A percentile compares a stretch with the other conserved stretches of the same genome.
phyloP scores from a whole-genome alignment of 2,329 filamentous ascomycete genomes.

The Diaporthe citrichinensis region DNA sequence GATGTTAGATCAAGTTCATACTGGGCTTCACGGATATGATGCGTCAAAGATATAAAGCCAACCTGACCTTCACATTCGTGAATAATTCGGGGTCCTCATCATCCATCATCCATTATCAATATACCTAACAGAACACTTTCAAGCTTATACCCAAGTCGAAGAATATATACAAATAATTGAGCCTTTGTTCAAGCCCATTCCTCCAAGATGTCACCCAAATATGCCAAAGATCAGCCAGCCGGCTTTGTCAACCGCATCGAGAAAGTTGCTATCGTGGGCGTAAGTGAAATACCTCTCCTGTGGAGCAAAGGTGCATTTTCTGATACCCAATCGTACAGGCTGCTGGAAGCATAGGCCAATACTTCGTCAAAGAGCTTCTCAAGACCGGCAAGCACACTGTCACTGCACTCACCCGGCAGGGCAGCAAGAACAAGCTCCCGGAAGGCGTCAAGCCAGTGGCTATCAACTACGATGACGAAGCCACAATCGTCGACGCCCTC shows the following conservation, averaged over 20 bases:
- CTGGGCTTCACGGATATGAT: neutral
- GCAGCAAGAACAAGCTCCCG: constrained; percentile 58
- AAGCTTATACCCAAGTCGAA: neutral
- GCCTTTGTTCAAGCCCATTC: neutral
- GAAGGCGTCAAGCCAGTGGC: constrained; percentile 56
- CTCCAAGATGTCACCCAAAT: constrained; percentile 36
- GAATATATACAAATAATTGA: neutral
- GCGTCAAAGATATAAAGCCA: neutral
- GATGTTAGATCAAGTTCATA: neutral
- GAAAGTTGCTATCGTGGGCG: constrained; percentile 62
- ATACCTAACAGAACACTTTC: neutral
- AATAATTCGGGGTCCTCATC: neutral
- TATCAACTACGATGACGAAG: constrained; percentile 61
- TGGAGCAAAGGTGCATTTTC: neutral
- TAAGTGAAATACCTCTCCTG: constrained; percentile 49
- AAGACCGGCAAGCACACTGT: constrained; percentile 63
- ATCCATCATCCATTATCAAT: neutral
- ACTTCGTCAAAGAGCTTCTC: constrained; percentile 58
- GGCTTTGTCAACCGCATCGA: constrained; percentile 55
- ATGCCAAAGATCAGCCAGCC: constrained; percentile 44
- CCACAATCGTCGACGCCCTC: constrained; percentile 63
- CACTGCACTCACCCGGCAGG: constrained; percentile 64
- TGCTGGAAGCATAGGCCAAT: constrained; percentile 56
- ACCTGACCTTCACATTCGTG: neutral
- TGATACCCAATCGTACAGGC: constrained; percentile 51